Base-by-base conservation (phyloP, 2,329 filamentous ascomycete species). In the Phialophora verrucosa region DNA sequence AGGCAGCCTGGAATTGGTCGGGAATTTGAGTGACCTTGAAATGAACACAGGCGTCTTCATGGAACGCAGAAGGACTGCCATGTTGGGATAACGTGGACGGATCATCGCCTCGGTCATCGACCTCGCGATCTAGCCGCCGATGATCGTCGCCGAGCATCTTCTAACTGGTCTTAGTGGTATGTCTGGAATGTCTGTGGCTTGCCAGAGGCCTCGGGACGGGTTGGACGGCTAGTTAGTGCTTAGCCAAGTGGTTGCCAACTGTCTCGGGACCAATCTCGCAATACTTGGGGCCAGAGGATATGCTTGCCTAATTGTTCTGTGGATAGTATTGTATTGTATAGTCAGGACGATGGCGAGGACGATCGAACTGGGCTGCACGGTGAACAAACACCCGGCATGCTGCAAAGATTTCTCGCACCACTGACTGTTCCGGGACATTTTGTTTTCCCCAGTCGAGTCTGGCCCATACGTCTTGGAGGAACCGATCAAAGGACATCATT, bases 121-220 rank as follows among this genome's bases (percentile, higher is more conserved):
- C 60, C 60, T 62, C 60, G 60, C 60, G 14, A 17, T 56, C 38
- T 27, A 17, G 38, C 60, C 60, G 60, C 35, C 5, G 35, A 47
- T 17, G 60, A 56, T 44, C 51, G 35, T 54, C 11, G 4, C 17
- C 6, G 31, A 55, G 27, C 32, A 56, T 56, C 50, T 20, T 32
- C 38, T 47, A 23, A 10, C 23, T 49, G 47, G 53, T 4, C 10
- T 44, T 23, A 42, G 25, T 14, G 12, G 53, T 2, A 35, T 1
- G 25, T n/a, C 4, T 23, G 53, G 53, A 29, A 8, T 7, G 29
- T 12, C 31, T 31, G 17, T 32, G 44, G 44, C 47, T 29, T 23
- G 35, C 23, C 23, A 10, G 35, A 14, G n/a, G 31, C 10, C 29
- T 29, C 49, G 47, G 31, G 14, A 31, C 1, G 50, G 50, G 23